phyloP scores from a whole-genome alignment of 495 filamentous ascomycete genomes.

The Penicillium maclennaniae region DNA sequence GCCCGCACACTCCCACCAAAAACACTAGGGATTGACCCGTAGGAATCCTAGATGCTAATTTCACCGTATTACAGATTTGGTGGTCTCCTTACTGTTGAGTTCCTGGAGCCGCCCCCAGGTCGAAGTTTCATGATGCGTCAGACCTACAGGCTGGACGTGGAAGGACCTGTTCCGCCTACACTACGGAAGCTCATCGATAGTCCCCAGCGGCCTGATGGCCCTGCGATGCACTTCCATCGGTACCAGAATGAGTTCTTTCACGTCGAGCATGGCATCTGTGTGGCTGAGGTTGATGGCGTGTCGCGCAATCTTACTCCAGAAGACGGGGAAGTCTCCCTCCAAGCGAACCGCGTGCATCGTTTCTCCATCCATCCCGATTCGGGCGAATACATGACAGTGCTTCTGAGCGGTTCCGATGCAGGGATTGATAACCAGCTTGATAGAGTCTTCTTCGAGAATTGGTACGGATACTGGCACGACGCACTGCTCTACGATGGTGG shows the following conservation, averaged over 20 bases:
- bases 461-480: conserved; percentile 51
- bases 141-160: conserved; percentile 9
- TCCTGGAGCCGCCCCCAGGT: conserved; percentile 12
- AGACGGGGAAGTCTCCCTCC: conserved; percentile 10
- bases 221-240: conserved; percentile 13
- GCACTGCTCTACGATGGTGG: conserved; percentile 35
- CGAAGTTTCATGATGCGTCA: conserved; percentile 14
- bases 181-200: conserved; percentile 9
- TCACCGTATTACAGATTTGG: too few species aligned
- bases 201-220: conserved; percentile 8
- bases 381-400: conserved; percentile 6
- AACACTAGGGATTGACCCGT: background rate
- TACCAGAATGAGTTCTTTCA: conserved; percentile 17
- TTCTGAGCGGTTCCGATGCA: conserved; percentile 11
- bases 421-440: conserved; percentile 30
- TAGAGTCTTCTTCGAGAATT: conserved; percentile 52
- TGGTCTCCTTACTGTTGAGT: conserved; percentile 8
- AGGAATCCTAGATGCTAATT: too few species aligned
- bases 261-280: conserved; percentile 6
- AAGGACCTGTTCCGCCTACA: conserved; percentile 3
- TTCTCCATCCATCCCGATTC: conserved; percentile 11
- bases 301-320: background rate
- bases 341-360: conserved; percentile 7
- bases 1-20: too few species aligned
- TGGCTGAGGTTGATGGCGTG: conserved; percentile 4